Evolutionary conservation across 345 rosid species (phyloP).

Genomic region (Trapa incisa): DNA sequence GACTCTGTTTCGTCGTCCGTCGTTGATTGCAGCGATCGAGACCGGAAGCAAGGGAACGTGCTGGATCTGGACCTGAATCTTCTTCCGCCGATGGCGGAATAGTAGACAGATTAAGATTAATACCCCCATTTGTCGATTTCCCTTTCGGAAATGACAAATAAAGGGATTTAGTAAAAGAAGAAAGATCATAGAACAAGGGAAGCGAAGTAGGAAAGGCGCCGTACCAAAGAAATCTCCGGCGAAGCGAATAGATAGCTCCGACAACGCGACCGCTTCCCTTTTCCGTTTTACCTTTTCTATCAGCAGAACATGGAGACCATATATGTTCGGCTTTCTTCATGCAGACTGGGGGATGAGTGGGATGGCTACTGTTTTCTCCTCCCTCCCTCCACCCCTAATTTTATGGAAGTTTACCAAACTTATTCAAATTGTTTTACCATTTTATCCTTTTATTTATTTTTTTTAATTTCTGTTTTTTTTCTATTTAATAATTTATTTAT

Average conservation of each 20-base stretch:
- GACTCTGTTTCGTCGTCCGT: conserved; percentile 2
- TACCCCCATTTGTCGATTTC: neutral
- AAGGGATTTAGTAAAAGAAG: too few relatives aligned
- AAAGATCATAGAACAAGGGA: neutral
- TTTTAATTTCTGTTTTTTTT: too few relatives aligned
- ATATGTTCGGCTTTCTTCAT: neutral
- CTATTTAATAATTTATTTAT: too few relatives aligned
- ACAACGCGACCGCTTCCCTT: neutral
- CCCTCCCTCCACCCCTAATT: neutral
- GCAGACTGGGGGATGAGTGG: neutral
- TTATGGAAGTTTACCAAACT: too few relatives aligned
- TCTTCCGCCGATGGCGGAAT: neutral
- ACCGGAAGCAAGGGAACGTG: neutral
- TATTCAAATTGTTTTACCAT: too few relatives aligned
- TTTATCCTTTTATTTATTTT: too few relatives aligned
- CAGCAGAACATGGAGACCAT: neutral
- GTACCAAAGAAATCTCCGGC: neutral
- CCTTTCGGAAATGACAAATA: neutral
- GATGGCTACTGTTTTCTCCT: neutral
- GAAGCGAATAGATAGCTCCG: neutral
- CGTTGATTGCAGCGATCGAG: neutral
- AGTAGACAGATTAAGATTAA: neutral
- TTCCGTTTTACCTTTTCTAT: neutral
- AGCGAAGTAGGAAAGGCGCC: neutral
- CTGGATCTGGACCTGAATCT: conserved; percentile 7